Evolutionary conservation across 1,284 basidiomycete genomes (phyloP), one percentile per base, ranked within the genome.

Genomic region (Leccinum fuscescens): DNA sequence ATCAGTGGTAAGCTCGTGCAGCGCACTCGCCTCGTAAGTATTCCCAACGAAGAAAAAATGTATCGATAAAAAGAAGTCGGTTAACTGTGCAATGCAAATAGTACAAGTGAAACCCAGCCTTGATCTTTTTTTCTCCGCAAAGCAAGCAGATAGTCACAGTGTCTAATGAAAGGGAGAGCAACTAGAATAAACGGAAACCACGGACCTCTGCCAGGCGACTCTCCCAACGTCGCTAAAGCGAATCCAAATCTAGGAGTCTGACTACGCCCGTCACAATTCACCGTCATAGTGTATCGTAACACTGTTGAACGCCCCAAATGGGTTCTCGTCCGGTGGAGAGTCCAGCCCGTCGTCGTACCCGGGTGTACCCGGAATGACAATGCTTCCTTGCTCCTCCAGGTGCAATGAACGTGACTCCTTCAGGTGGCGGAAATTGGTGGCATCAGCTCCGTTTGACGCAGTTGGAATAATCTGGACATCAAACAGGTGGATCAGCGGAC

Each of bases 351-450:
- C 84, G 66, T 81, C 79, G 55, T 67, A 71, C 1, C 73, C 75
- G 55, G 65, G 66, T 59, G 66, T 65, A n/a, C 74, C 71, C 58
- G 69, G 60, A 54, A 64, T 37, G 56, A 77, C 65, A 35, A 76
- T 71, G 39, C 79, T 74, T 56, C 71, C 76, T 68, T 85, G 80
- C 62, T 83, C 83, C 67, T 95, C 94, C 65, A 98, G 84, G 74
- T 98, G 93, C 69, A 98, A 80, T 63, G 92, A 94, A 65, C 88
- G 86, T 52, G 90, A 93, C 77, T 98, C 96, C 66, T 94, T 89
- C 70, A 98, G 80, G 59, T 90, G 86, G 54, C 95, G 88, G 81
- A 96, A 97, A 78, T 97, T 96, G 75, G 90, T 86, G 29, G 92
- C 90, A 72, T 96, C 94, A 62, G 86, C 77, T 51, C 91, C 94